These are phyloP conservation scores for Leccinum uliginosum DNA, from an alignment of 768 basidiomycete genomes.

Conservation along the genomic window DNA sequence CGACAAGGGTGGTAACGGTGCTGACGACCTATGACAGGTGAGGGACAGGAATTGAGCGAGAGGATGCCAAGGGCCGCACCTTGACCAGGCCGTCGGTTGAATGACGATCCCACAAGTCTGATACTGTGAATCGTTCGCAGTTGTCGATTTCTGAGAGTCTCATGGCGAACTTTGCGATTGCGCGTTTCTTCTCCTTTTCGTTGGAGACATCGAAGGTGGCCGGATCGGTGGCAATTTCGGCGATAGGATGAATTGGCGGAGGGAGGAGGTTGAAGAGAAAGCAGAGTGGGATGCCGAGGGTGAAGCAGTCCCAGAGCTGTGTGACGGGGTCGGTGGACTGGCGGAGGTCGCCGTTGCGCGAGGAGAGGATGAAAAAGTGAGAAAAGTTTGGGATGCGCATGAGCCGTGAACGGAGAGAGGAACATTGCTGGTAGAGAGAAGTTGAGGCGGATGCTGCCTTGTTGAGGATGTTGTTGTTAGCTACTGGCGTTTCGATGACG, in stretches of 20 bases:
- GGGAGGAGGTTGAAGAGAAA: conserved; percentile 94
- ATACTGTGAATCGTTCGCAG: conserved; percentile 84
- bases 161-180: conserved; percentile 90
- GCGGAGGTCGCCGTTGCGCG: conserved; percentile 52
- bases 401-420: conserved; percentile 69
- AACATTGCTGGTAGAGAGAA: conserved; percentile 91
- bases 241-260: conserved; percentile 36
- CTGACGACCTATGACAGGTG: conserved; percentile 64
- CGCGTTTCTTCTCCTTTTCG: conserved; percentile 85
- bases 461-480: conserved; percentile 85
- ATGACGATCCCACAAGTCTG: conserved; percentile 85
- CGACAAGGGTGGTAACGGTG: conserved; percentile 81
- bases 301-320: conserved; percentile 92
- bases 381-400: conserved; percentile 73
- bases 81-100: conserved; percentile 95
- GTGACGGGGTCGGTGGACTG: conserved; percentile 89
- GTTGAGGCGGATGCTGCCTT: conserved; percentile 83
- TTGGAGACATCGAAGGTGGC: conserved; percentile 62
- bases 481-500: conserved; percentile 69
- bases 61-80: conserved; percentile 42
- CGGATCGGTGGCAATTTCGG: conserved; percentile 60
- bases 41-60: not conserved
- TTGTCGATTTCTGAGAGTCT: conserved; percentile 67
- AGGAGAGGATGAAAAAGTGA: conserved; percentile 61
- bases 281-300: conserved; percentile 89